These are phyloP conservation scores for Ogataea populi-albae DNA, from an alignment of 805 yeast genomes.

Conservation along the genomic window DNA sequence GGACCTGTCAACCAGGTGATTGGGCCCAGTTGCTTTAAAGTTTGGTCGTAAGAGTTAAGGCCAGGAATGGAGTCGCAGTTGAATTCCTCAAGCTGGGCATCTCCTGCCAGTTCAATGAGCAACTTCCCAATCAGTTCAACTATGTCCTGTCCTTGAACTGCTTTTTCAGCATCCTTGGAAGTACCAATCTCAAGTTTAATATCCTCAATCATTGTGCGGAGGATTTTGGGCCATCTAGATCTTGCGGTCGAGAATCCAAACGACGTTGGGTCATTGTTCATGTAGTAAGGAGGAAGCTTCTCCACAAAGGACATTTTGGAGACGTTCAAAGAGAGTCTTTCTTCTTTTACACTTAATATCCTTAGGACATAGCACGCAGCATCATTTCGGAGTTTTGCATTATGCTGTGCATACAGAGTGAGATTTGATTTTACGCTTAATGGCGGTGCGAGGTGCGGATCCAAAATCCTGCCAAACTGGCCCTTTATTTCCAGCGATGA, in stretches of 20 bases:
- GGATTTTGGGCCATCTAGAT: constrained; percentile 83
- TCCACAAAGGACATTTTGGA: background rate
- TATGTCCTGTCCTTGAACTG: constrained; percentile 48
- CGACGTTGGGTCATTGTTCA: constrained; percentile 66
- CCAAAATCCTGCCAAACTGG: too few species aligned
- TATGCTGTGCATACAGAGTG: too few species aligned
- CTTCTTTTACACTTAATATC: too few species aligned
- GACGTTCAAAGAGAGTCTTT: background rate
- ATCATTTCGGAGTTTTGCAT: too few species aligned
- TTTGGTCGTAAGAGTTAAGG: constrained; percentile 58
- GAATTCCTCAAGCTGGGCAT: constrained; percentile 42
- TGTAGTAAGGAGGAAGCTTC: constrained; percentile 47
- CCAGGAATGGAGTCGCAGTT: constrained; percentile 38
- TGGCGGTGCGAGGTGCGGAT: too few species aligned
- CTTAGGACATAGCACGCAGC: too few species aligned
- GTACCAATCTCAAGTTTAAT: constrained; percentile 26
- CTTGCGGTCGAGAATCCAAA: constrained; percentile 81
- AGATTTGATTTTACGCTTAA: too few species aligned
- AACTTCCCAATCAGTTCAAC: constrained; percentile 40
- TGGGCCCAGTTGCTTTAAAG: constrained; percentile 36
- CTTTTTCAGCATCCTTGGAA: constrained; percentile 15
- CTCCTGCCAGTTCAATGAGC: constrained; percentile 42
- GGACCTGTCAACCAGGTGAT: constrained; percentile 81
- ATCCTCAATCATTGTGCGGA: constrained; percentile 67
- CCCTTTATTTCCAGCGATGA: too few species aligned